A percentile compares a stretch with the other conserved stretches of the same genome.
Evolutionary conservation across 1,139 yeast genomes (phyloP).

Genomic region (Candida sanyaensis): DNA sequence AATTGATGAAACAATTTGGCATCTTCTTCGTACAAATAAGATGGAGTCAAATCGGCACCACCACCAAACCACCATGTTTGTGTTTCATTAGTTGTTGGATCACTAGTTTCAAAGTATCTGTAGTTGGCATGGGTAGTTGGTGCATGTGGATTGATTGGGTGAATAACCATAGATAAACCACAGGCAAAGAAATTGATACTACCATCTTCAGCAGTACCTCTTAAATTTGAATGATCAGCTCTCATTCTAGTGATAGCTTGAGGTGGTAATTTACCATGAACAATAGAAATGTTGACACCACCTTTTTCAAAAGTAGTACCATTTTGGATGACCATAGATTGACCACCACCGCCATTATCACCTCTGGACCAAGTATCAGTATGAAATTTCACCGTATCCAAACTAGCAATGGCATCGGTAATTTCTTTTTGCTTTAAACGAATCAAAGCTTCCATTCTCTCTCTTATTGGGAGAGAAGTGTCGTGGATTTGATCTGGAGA

Average conservation of each 20-base stretch:
- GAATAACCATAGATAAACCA: constrained; percentile 90
- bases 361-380: constrained; percentile 87
- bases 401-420: constrained; percentile 66
- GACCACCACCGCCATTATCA: constrained; percentile 87
- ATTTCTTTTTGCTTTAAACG: constrained; percentile 82
- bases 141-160: constrained; percentile 93
- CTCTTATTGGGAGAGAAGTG: constrained; percentile 48
- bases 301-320: constrained; percentile 94
- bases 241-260: constrained; percentile 85
- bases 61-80: constrained; percentile 99
- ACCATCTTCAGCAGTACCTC: constrained; percentile 56
- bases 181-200: constrained; percentile 80
- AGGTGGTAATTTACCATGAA: constrained; percentile 85
- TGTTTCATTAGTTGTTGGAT: constrained; percentile 72
- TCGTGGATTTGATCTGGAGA: constrained; percentile 23
- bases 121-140: constrained; percentile 96
- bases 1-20: constrained; percentile 74
- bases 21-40: constrained; percentile 88
- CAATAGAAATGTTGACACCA: constrained; percentile 90
- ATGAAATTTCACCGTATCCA: constrained; percentile 67
- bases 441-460: constrained; percentile 81
- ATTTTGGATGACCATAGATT: constrained; percentile 84
- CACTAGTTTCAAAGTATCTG: constrained; percentile 89
- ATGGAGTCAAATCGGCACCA: constrained; percentile 96
- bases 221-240: constrained; percentile 77